Base-by-base conservation (phyloP, 2,329 filamentous ascomycete genomes). In the Metarhizium rileyi region DNA sequence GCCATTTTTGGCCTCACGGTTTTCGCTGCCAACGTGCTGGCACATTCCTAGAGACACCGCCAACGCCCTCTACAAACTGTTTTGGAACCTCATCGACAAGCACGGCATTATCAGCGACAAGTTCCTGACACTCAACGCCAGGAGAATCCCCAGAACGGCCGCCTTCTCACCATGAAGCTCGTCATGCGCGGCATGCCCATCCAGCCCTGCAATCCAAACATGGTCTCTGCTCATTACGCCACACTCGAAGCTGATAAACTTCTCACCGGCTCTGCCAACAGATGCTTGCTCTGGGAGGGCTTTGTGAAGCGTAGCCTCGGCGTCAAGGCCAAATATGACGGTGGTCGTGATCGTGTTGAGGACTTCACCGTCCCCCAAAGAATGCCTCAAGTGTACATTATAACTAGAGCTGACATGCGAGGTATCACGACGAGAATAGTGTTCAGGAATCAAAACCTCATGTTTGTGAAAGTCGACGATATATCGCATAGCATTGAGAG, bases 281-380 rank as follows among this genome's bases (percentile, higher is more conserved):
- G 57, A 12, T 80, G 77, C 48, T 67, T 69, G 55, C 63, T 80
- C 51, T 80, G 77, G 77, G 74, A 56, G 14, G 77, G 58, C 0
- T 80, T 80, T 55, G 76, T 77, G 1, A 80, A 79, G 70, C 65
- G 77, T 44, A 77, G 77, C n/a, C 60, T 80, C 3, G 77, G 77
- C 33, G 49, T 54, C 0, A 59, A 60, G 12, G 70, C 70, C 5
- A 56, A 43, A 36, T 68, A 66, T 44, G 36, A 46, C 28, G 20
- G 18, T 23, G 57, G 56, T 52, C 43, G 35, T n/a, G 55, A 51
- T 50, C 59, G 62, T 5, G 64, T 57, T 5, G 61, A 67, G 55
- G 66, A 64, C 52, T 69, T 62, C 36, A 38, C 51, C 3, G 35
- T 63, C 4, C 61, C 61, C 53, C 27, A 57, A 52, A 8, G 57